A percentile compares a stretch with the other conserved stretches of the same genome.
phyloP scores from a whole-genome alignment of 371 early-diverging fungal genomes.

The Phascolomyces articulosus region DNA sequence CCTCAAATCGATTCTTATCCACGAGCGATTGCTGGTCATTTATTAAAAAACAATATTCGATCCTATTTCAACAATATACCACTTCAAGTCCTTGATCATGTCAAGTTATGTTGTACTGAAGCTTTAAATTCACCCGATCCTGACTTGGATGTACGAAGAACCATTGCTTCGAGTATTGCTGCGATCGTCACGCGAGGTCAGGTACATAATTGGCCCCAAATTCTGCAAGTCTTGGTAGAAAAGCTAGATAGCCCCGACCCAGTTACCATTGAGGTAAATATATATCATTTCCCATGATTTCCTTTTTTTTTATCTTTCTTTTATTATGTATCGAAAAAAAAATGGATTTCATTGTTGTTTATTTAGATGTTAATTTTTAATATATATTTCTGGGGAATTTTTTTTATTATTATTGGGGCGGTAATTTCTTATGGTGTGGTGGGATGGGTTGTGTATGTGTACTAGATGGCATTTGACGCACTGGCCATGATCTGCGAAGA shows the following conservation, averaged over 20 bases:
- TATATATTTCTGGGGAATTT: neutral
- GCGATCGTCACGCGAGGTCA: slow-evolving; percentile 76
- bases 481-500: slow-evolving; percentile 94
- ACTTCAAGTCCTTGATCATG: slow-evolving; percentile 66
- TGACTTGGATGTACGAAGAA: slow-evolving; percentile 65
- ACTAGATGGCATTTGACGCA: slow-evolving; percentile 81
- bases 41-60: slow-evolving; percentile 84
- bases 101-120: slow-evolving; percentile 62
- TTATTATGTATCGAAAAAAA: too few species aligned
- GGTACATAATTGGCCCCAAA: slow-evolving; percentile 78
- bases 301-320: too few species aligned
- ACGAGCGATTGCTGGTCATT: slow-evolving; percentile 85
- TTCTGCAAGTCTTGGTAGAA: slow-evolving; percentile 69
- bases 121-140: slow-evolving; percentile 74
- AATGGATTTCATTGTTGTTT: too few species aligned
- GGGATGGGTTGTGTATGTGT: neutral
- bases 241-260: slow-evolving; percentile 67
- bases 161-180: slow-evolving; percentile 71
- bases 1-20: slow-evolving; percentile 55
- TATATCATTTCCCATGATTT: neutral
- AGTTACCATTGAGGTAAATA: slow-evolving; percentile 73
- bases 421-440: neutral
- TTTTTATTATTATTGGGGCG: neutral
- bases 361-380: too few species aligned
- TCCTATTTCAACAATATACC: slow-evolving; percentile 57